phyloP scores from a whole-genome alignment of 1,284 basidiomycete genomes.

The Singerocomus inundabilis region DNA sequence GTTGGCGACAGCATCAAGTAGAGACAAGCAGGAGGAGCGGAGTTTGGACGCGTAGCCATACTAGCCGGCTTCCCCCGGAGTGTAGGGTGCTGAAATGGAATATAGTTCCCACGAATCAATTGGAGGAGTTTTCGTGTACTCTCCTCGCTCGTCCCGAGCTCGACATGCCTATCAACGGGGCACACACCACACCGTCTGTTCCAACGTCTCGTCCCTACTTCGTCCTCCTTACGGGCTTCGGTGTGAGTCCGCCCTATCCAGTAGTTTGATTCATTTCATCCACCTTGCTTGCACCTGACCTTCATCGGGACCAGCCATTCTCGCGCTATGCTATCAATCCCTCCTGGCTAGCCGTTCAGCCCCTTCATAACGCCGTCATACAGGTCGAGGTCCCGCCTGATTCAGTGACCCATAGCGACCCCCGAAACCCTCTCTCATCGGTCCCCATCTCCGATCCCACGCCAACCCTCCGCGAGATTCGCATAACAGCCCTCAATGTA shows the following conservation, averaged over 20 bases:
- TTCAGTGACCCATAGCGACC: constrained; percentile 3
- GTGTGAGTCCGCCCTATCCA: constrained; percentile 44
- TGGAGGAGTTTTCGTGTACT: too few relatives aligned
- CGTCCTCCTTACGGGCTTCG: constrained; percentile 60
- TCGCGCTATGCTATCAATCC: constrained; percentile 54
- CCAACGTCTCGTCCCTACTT: constrained; percentile 33
- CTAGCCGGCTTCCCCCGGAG: constrained; percentile 16
- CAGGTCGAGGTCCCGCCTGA: constrained; percentile 38
- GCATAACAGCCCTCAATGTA: constrained; percentile 60
- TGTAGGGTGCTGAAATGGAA: not conserved
- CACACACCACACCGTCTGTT: not conserved
- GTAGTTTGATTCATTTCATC: constrained; percentile 20
- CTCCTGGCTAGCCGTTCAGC: constrained; percentile 60
- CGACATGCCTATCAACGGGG: constrained; percentile 16
- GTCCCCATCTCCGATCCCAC: constrained; percentile 7
- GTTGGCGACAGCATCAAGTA: constrained; percentile 34
- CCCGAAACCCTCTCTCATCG: not conserved
- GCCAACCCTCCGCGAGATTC: constrained; percentile 41
- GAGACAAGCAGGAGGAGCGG: not conserved
- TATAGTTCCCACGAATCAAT: constrained; percentile 13
- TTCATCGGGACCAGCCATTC: constrained; percentile 47
- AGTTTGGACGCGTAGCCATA: constrained; percentile 1
- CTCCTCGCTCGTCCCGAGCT: too few relatives aligned
- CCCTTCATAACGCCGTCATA: constrained; percentile 53
- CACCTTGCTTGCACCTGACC: constrained; percentile 13